These are phyloP conservation scores for Vanrija humicola DNA, from an alignment of 1,284 basidiomycete genomes.

Conservation along the genomic window DNA sequence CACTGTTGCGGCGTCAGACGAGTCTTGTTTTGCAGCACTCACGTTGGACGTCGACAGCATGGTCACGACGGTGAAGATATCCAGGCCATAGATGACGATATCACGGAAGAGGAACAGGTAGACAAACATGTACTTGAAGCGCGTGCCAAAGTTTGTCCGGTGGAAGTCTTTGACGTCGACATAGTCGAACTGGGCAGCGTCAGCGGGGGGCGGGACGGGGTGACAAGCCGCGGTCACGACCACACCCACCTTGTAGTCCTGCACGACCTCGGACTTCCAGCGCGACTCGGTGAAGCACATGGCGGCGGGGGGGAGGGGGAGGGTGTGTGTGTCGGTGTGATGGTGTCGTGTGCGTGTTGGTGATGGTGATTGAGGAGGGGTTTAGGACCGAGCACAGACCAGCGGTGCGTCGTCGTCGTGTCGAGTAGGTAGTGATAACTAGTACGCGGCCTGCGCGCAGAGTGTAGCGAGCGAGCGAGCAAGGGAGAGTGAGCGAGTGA, in stretches of 20 bases:
- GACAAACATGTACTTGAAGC: slow-evolving; percentile 85
- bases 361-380: background rate
- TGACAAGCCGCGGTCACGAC: background rate
- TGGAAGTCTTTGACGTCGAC: slow-evolving; percentile 84
- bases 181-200: slow-evolving; percentile 77
- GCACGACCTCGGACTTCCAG: slow-evolving; percentile 96
- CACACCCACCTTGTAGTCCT: slow-evolving; percentile 83
- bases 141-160: slow-evolving; percentile 77
- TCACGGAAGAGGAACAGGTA: slow-evolving; percentile 91
- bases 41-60: slow-evolving; percentile 80
- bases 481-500: too few species aligned
- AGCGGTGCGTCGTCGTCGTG: too few species aligned
- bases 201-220: slow-evolving; percentile 13
- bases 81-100: slow-evolving; percentile 90
- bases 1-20: background rate
- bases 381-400: background rate
- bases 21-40: slow-evolving; percentile 3
- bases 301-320: background rate
- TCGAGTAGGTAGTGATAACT: too few species aligned
- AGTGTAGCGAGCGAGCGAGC: too few species aligned
- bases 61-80: slow-evolving; percentile 95
- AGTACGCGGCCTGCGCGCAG: too few species aligned
- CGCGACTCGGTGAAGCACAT: slow-evolving; percentile 64
- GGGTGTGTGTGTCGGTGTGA: background rate
- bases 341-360: background rate